Base-by-base conservation (phyloP, 2,329 filamentous ascomycete genomes). In the Simplicillium sp. region DNA sequence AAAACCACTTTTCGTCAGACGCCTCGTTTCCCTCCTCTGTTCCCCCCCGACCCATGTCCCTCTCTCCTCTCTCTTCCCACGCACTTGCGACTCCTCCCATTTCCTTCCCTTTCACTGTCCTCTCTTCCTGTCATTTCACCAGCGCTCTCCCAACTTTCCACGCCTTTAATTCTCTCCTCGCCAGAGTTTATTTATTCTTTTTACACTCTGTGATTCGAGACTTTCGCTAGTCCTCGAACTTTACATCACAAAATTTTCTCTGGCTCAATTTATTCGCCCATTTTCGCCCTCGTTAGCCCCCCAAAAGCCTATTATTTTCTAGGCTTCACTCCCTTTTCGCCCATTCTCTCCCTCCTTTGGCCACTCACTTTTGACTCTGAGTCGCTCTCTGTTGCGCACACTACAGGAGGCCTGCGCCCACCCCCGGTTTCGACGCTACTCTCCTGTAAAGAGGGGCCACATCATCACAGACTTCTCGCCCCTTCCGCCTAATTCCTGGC, bases 211-310 rank as follows among this genome's bases (percentile, higher is more conserved):
- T 51, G 44, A 44, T 44, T 62, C 61, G 63, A 66, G 62, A 59
- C 63, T 66, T 66, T 73, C 46, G 58, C 56, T 73, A 72, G 70
- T 62, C 60, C 62, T 73, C 67, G 67, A 56, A 55, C 49, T 44
- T 43, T 41, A 42, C 41, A 17, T 34, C 41, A 31, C 43, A 31
- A 25, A 25, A 41, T 25, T 41, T 42, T 41, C 34, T 40, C 44
- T 29, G 37, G 41, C 43, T 33, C 35, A 25, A 25, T 25, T 25
- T 25, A 25, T 25, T 25, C n/a, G n/a, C 20, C 32, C 29, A 40
- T 40, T 40, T 16, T 32, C 36, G 25, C 34, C 29, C 42, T 38
- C 38, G 29, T 34, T 37, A 5, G n/a, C n/a, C 33, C 28, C 13
- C 12, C 11, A 16, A 14, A 28, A 37, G 34, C 29, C 39, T 39